These are phyloP conservation scores for Aegilops longissima DNA, from an alignment of 176 grass and related monocot genomes.

Conservation along the genomic window DNA sequence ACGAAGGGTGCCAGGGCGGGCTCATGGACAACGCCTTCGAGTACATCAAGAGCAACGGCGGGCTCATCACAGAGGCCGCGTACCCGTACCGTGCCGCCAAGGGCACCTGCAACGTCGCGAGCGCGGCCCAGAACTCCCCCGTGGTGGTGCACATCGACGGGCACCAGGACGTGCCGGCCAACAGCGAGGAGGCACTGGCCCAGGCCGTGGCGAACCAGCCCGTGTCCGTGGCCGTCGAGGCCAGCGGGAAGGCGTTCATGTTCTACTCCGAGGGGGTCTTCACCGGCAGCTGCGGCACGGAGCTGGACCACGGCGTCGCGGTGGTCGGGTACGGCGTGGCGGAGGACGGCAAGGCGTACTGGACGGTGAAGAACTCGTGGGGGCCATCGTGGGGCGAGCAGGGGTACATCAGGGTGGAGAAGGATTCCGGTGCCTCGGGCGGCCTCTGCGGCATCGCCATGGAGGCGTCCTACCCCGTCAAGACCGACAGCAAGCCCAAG, in stretches of 20 bases:
- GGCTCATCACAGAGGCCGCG: conserved; percentile 55
- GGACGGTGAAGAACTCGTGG: conserved; percentile 92
- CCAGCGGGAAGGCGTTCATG: conserved; percentile 52
- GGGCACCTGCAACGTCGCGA: conserved; percentile 51
- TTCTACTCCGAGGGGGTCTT: conserved; percentile 90
- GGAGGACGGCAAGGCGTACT: conserved; percentile 48
- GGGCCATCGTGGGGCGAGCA: conserved; percentile 55
- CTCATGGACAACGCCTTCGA: conserved; percentile 85
- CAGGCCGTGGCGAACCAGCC: conserved; percentile 74
- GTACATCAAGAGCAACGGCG: conserved; percentile 58
- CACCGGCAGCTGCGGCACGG: conserved; percentile 60
- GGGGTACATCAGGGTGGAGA: conserved; percentile 73
- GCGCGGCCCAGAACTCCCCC: conserved; percentile 3
- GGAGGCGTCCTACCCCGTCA: conserved; percentile 75
- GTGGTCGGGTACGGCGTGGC: conserved; percentile 67
- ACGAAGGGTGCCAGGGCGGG: conserved; percentile 57
- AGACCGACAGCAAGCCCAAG: conserved; percentile 52
- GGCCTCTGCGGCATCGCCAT: conserved; percentile 88
- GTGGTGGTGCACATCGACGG: conserved; percentile 54
- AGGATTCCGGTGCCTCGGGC: conserved; percentile 33
- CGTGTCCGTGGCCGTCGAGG: conserved; percentile 71
- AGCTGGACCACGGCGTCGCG: conserved; percentile 80
- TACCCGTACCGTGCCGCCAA: conserved; percentile 68
- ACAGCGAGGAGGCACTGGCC: conserved; percentile 52
- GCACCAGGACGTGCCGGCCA: conserved; percentile 58